A percentile compares a stretch with the other conserved stretches of the same genome.
Conservation (phyloP, 495 filamentous ascomycete genomes). For the Podospora australis region DNA sequence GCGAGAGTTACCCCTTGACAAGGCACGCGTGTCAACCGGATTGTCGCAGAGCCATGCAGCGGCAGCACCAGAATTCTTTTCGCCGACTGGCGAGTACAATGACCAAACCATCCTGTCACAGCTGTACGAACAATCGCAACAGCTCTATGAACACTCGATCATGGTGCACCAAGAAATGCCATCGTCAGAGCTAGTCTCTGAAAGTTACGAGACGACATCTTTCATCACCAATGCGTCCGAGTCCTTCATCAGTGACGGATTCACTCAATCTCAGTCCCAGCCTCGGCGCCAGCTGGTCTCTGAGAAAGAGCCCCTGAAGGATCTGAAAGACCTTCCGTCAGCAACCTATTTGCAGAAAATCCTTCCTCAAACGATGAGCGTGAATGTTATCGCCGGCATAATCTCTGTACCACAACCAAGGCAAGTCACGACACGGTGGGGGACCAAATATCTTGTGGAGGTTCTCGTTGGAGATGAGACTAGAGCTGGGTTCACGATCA, state of each 20-base stretch:
- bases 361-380: constrained; percentile 67
- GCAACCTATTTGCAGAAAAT: constrained; percentile 62
- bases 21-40: constrained; percentile 31
- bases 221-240: constrained; percentile 12
- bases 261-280: no score
- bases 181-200: constrained; percentile 42
- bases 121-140: no score
- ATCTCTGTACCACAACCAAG: constrained; percentile 63
- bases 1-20: constrained; percentile 41
- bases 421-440: constrained; percentile 45
- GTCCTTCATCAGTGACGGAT: constrained; percentile 13
- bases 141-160: constrained; percentile 71
- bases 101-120: no score
- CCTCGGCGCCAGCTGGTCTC: no score
- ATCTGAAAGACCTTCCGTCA: constrained; percentile 65
- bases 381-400: constrained; percentile 72
- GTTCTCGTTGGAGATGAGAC: constrained; percentile 84
- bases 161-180: constrained; percentile 52
- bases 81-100: no score
- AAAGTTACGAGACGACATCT: constrained; percentile 7
- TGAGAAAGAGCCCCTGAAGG: constrained; percentile 38
- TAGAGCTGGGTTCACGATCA: constrained; percentile 70
- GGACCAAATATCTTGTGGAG: constrained; percentile 60
- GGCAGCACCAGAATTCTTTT: constrained; percentile 42
- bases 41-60: constrained; percentile 20